These are phyloP conservation scores for Stemphylium beticola DNA, from an alignment of 2,329 filamentous ascomycete genomes.

Conservation along the genomic window DNA sequence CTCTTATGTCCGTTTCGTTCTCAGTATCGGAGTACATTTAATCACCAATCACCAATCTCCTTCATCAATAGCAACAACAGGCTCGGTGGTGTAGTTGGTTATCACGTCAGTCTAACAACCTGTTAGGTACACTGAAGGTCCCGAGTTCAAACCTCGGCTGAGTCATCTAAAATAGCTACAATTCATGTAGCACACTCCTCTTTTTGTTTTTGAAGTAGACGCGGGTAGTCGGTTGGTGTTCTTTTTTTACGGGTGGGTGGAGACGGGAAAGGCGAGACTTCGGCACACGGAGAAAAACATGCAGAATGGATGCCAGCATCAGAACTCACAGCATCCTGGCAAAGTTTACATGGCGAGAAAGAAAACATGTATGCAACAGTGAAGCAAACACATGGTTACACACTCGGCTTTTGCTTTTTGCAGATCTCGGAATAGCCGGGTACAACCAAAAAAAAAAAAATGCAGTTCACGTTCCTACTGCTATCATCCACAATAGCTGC, in stretches of 20 bases:
- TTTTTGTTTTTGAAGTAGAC: neutral
- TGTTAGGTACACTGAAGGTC: slow-evolving; percentile 20
- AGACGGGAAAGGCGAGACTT: neutral
- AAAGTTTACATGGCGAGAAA: no score
- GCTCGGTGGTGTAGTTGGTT: slow-evolving; percentile 55
- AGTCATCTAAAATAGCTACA: slow-evolving; percentile 13
- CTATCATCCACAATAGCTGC: no score
- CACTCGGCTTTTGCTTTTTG: no score
- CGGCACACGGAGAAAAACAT: neutral
- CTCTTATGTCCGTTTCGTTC: neutral
- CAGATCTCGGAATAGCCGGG: no score
- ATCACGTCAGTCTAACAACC: slow-evolving; percentile 56
- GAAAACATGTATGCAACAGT: no score
- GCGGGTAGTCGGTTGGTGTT: neutral
- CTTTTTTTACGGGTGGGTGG: neutral
- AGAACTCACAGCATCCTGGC: no score
- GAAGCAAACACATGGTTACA: no score
- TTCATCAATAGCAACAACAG: slow-evolving; percentile 10
- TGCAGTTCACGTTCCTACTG: no score
- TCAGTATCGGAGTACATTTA: neutral
- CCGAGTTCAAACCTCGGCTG: slow-evolving; percentile 24
- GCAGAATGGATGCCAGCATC: no score
- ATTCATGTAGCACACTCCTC: neutral
- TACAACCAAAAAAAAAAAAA: no score
- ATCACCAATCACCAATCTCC: no score